Evolutionary conservation across 805 yeast species (phyloP), one percentile per base, ranked within the genome.

Genomic region (Ogataea parapolymorpha): DNA sequence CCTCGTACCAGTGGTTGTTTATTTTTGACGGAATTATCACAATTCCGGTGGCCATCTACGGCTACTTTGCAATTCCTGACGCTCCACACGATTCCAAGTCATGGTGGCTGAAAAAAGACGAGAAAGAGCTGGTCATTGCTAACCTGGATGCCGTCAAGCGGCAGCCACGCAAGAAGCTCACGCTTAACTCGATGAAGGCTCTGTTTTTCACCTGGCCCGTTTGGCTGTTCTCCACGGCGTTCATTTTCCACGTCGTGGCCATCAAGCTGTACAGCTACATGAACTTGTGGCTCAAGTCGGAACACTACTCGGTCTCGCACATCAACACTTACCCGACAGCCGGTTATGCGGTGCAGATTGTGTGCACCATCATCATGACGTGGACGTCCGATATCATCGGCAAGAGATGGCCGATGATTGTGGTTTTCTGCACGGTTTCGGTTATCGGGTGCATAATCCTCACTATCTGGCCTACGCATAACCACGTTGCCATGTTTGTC

Each of bases 1-100:
- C 70, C 8, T 78, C 84, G 7, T 82, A 87, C 86, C 66, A 77
- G 63, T 81, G 86, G 87, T 71, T 78, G 51, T 82, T 79, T 51
- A 73, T 82, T 33, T 67, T 82, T 41, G 84, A 80, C 56, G 82
- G 80, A 9, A 57, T 75, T 39, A 70, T 82, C 39, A 75, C 83
- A 10, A 49, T 81, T 17, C 75, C 68, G 1, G 72, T 82, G 26
- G 85, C 81, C 2, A 11, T 80, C 8, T 75, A 72, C 41, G 82
- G 84, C 1, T 66, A 74, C 20, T 34, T 78, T 4, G 72, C 68
- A 44, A 78, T 80, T 58, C 85, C 85, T 13, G 83, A 79, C 74
- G 60, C 70, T 10, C 56, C 58, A 4, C 41, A 39, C 26, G 38
- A 32, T 52, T 61, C 26, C 74, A 75, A 6, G 23, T 30, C 45